These are phyloP conservation scores for Botrytis cinerea DNA, from an alignment of 2,329 filamentous ascomycete species.

Conservation along the genomic window DNA sequence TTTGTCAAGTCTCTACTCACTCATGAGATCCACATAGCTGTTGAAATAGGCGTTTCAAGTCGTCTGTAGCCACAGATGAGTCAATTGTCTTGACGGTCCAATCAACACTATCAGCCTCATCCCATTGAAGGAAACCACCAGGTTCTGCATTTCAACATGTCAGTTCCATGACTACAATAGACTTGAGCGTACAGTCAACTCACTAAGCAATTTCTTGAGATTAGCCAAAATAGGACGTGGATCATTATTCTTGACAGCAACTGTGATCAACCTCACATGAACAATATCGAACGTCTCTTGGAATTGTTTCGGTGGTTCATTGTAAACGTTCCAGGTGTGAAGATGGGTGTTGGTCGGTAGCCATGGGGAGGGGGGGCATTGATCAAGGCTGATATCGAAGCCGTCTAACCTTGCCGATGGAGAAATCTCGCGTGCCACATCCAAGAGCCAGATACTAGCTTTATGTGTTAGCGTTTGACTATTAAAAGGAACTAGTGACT, in stretches of 20 bases:
- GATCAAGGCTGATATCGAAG: background rate
- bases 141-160: background rate
- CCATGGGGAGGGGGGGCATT: background rate
- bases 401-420: background rate
- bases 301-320: background rate
- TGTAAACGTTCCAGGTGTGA: background rate
- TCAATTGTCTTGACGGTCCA: background rate
- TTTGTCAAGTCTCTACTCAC: background rate
- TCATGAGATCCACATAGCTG: background rate
- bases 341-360: background rate
- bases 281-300: background rate
- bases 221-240: background rate
- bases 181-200: background rate
- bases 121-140: background rate
- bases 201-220: background rate
- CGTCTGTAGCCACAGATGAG: background rate
- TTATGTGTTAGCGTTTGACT: background rate
- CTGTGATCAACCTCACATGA: background rate
- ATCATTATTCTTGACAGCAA: background rate
- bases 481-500: rapidly evolving
- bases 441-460: background rate
- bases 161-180: background rate
- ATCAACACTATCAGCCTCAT: background rate
- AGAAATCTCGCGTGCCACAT: background rate
- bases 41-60: background rate